Base-by-base conservation (phyloP, 176 grass and related monocot genomes). In the Zoysia japonica region DNA sequence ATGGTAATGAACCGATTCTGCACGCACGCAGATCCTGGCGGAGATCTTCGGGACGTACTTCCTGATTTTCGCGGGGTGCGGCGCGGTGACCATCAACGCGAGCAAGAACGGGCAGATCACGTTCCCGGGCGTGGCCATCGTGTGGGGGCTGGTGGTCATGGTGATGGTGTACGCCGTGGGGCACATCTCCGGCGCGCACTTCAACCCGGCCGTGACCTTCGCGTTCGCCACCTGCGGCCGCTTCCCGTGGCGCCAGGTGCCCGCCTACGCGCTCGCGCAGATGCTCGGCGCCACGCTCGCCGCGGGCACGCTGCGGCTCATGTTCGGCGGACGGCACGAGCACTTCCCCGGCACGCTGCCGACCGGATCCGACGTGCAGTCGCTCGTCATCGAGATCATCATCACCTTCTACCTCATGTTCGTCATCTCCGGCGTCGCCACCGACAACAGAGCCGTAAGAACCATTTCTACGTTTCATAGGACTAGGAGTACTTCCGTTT, bases 101-200 rank as follows among this genome's bases (percentile, higher is more conserved):
- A 84, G 77, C 85, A 84, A 72, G 71, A 61, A 78, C 20, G 90
- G 92, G n/a, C 61, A 85, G 76, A 91, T 99, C 64, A 99, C 96
- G 15, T 96, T 99, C 71, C 96, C 96, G 0, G 96, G 96, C 0
- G 80, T 99, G 12, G 86, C 86, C 79, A 86, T 95, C 59, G 92
- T 96, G 68, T 99, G 96, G 96, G 96, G 96, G 0, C 84, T 99
- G 0, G 88, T 79, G 0, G 96, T 96, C 38, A 99, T 93, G 96
- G 96, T 96, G 75, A 96, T 99, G 96, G 86, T 96, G 52, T 99
- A 99, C 88, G 88, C 96, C 3, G 81, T 99, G 0, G 96, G 96
- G n/a, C 96, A 99, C 79, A 99, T 95, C 84, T 99, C 96, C 68
- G 90, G 96, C 53, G 96, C 92, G 7, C 96, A 99, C 85, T 92